Evolutionary conservation across 148 eudicot genomes (phyloP).

Genomic region (Fagopyrum tataricum): DNA sequence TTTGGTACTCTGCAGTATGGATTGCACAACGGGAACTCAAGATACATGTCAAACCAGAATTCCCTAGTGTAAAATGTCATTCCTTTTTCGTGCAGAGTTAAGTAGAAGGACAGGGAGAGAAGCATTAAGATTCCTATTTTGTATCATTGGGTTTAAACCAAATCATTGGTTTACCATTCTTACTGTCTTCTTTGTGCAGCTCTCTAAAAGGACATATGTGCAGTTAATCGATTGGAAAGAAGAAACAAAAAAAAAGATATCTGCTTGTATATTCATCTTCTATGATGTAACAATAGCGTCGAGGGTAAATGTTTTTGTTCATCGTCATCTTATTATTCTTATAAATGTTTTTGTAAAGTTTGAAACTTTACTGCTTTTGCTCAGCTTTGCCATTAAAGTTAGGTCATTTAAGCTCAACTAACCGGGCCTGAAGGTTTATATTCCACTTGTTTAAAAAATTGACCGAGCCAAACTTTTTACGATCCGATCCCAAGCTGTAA

Average conservation of each 20-base stretch:
- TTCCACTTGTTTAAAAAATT: too few species aligned
- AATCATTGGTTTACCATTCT: neutral
- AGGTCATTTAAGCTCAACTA: too few species aligned
- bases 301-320: neutral
- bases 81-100: neutral
- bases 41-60: neutral
- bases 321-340: neutral
- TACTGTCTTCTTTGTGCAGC: conserved; percentile 9
- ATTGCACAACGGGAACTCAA: neutral
- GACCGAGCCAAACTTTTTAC: too few species aligned
- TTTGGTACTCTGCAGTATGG: neutral
- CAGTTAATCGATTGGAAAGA: neutral
- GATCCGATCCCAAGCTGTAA: too few species aligned
- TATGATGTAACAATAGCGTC: neutral
- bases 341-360: neutral
- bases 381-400: too few species aligned
- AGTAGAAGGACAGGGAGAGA: neutral
- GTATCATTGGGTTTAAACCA: neutral
- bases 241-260: neutral
- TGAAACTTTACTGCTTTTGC: too few species aligned
- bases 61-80: neutral
- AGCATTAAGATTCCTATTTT: neutral
- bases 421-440: too few species aligned
- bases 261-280: conserved; percentile 5
- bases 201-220: neutral